phyloP scores from a whole-genome alignment of 495 filamentous ascomycete species.

The Neurospora sp. region DNA sequence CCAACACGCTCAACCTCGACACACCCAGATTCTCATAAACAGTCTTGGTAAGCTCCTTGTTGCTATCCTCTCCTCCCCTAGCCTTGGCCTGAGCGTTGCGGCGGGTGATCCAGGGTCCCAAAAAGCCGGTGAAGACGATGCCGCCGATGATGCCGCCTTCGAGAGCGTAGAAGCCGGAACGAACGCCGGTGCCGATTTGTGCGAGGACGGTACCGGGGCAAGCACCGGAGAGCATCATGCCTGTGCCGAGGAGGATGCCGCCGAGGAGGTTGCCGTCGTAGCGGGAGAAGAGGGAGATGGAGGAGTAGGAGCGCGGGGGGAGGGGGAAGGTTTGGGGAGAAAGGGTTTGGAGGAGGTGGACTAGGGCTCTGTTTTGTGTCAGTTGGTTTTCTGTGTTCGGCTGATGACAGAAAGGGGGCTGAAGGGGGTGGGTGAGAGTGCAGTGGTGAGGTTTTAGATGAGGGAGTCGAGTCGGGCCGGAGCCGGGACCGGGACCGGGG shows the following conservation, averaged over 20 bases:
- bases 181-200: conserved; percentile 39
- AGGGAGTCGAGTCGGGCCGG: too few relatives aligned
- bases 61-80: not conserved
- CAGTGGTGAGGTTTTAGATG: too few relatives aligned
- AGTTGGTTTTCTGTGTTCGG: too few relatives aligned
- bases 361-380: conserved; percentile 8
- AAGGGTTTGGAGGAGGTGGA: conserved; percentile 21
- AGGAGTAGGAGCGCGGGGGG: conserved; percentile 23
- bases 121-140: conserved; percentile 25
- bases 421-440: too few relatives aligned
- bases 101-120: conserved; percentile 11
- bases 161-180: conserved; percentile 31
- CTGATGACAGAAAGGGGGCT: too few relatives aligned
- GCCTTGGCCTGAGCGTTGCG: not conserved
- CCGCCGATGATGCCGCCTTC: conserved; percentile 35
- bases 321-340: conserved; percentile 23
- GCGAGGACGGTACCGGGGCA: conserved; percentile 48
- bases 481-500: too few relatives aligned
- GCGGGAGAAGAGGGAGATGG: conserved; percentile 27
- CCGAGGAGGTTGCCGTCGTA: conserved; percentile 49
- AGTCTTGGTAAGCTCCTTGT: conserved; percentile 10
- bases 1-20: conserved; percentile 8
- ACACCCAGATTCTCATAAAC: conserved; percentile 26
- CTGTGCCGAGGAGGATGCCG: conserved; percentile 40
- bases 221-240: conserved; percentile 45